These are phyloP conservation scores for Cotoneaster glaucophyllus DNA, from an alignment of 306 rosid species.

Conservation along the genomic window DNA sequence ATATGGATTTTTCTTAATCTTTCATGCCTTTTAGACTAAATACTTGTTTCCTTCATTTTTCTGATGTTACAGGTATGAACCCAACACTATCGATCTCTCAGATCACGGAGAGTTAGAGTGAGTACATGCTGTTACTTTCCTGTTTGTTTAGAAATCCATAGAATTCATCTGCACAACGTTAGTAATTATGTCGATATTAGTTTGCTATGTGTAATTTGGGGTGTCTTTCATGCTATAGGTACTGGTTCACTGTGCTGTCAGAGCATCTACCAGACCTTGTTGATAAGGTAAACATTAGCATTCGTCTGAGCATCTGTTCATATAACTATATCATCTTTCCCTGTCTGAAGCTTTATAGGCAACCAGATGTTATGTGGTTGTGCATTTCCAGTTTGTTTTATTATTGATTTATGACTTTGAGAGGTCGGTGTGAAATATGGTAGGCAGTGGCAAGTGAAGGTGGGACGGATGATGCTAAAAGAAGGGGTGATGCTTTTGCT, in stretches of 20 bases:
- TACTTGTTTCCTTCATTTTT: not conserved
- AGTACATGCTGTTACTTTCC: slow-evolving; percentile 23
- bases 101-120: slow-evolving; percentile 84
- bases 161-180: not conserved
- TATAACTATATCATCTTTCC: not conserved
- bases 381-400: not conserved
- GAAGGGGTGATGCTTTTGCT: slow-evolving; percentile 98
- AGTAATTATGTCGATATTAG: not conserved
- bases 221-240: slow-evolving; percentile 44
- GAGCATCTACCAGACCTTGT: slow-evolving; percentile 90
- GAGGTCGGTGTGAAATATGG: slow-evolving; percentile 21
- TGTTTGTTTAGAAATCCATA: not conserved
- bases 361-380: not conserved
- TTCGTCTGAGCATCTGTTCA: not conserved
- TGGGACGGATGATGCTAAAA: slow-evolving; percentile 93
- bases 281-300: slow-evolving; percentile 57
- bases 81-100: slow-evolving; percentile 91
- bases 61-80: slow-evolving; percentile 69
- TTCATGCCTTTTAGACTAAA: not conserved
- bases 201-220: slow-evolving; percentile 16
- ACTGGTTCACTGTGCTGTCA: slow-evolving; percentile 84
- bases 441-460: slow-evolving; percentile 99
- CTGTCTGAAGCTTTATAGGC: not conserved
- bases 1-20: not conserved
- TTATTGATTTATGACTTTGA: slow-evolving; percentile 18